Base-by-base conservation (phyloP, 495 filamentous ascomycete species). In the Trichoderma virens region DNA sequence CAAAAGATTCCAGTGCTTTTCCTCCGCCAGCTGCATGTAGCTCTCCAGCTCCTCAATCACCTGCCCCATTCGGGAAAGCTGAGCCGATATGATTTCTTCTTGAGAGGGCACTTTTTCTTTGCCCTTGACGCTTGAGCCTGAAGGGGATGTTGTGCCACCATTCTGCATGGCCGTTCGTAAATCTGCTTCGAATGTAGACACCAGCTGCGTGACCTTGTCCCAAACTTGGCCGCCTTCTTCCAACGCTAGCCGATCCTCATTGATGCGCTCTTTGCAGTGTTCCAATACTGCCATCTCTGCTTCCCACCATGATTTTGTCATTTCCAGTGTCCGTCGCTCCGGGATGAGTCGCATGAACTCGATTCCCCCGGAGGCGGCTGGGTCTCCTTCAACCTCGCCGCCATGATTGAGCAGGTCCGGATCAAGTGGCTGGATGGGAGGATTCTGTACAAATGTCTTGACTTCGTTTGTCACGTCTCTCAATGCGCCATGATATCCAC, bases 151-250 rank as follows among this genome's bases (percentile, higher is more conserved):
- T 11, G 51, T 18, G 30, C 39, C 51, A 27, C 47, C 59, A 18
- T n/a, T 32, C 11, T 67, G 64, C 79, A 95, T 85, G 62, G 85
- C 79, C 27, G 73, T 70, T 59, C 81, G 77, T 30, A 97, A 71
- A 1, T 74, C 72, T 28, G 75, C 80, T 70, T 98, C 93, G 68
- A 95, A 93, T 7, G 80, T 78, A 8, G 77, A 77, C 0, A 97
- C 81, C 25, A 88, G 76, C 18, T 76, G 72, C 8, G 91, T 71
- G 2, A 87, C 85, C 45, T 86, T 82, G 65, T 88, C 84, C 94
- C 94, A 98, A 27, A 96, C 76, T 60, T 83, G 76, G 5, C 84
- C 89, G 7, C 94, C 94, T 68, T 94, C 89, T 59, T 94, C 88
- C n/a, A 97, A 73, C 0, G 93, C 94, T 7, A 77, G 68, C 28